Base-by-base conservation (phyloP, 495 filamentous ascomycete species). In the Cercophora scortea region DNA sequence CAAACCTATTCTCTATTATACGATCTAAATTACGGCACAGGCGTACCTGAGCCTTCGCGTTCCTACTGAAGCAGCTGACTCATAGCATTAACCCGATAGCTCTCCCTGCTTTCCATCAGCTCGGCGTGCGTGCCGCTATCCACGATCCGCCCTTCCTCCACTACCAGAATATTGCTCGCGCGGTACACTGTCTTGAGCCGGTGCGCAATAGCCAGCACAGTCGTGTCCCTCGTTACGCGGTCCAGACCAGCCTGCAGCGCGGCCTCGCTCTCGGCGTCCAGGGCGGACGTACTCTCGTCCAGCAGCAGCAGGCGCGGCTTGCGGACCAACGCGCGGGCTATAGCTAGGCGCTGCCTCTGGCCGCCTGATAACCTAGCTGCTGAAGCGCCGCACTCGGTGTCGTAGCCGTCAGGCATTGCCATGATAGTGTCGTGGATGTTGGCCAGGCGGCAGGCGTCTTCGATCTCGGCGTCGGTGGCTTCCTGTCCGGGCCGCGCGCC, bases 201-300 rank as follows among this genome's bases (percentile, higher is more conserved):
- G 68, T 95, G 89, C n/a, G 84, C 79, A 38, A 95, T 87, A 17
- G 89, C 85, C 48, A 96, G 82, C 1, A 88, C 89, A 0, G 89
- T 96, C 45, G 86, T 82, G 9, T 83, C 85, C 48, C 75, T 72
- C 1, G 87, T 75, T 57, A 83, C 87, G 50, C 77, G 75, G 39
- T 90, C 83, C 49, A 95, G 71, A 1, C 82, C 83, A 4, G 84
- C 80, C 65, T 93, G 86, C 42, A 95, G 69, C 12, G 84, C 71
- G 25, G 72, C 71, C 61, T 91, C 87, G 52, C 82, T 86, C 41
- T 78, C 79, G 8, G 81, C 78, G 61, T 96, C 90, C 18, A 96
- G 66, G 18, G 89, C 87, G 59, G 83, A 85, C 1, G 89, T 96
- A 6, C 85, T 85, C 61, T 96, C 90, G 57, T 96, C 90, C 44